phyloP scores from a whole-genome alignment of 2,329 filamentous ascomycete species.

The Phialophora tarda region DNA sequence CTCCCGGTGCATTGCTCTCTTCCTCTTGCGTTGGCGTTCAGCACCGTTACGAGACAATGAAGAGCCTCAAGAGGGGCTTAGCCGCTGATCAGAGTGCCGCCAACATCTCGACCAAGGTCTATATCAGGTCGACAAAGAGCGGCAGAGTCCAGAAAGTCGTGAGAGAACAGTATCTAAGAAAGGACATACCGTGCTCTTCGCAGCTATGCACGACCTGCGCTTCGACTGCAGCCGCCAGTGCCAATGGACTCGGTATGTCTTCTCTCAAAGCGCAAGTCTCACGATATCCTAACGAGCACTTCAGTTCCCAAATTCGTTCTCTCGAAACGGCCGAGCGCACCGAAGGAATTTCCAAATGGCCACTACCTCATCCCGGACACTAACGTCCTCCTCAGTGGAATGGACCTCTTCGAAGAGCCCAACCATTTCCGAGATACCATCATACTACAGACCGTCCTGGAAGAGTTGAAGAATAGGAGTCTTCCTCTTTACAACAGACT shows the following conservation, averaged over 20 bases:
- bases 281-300: constrained; percentile 33
- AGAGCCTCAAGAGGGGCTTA: constrained; percentile 65
- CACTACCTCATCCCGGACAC: constrained; percentile 97
- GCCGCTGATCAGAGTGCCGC: constrained; percentile 62
- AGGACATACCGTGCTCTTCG: constrained; percentile 97
- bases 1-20: background rate
- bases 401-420: constrained; percentile 95
- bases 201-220: constrained; percentile 81
- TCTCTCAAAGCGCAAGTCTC: constrained; percentile 30
- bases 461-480: constrained; percentile 93
- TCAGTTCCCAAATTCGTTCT: constrained; percentile 82
- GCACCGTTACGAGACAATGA: constrained; percentile 52
- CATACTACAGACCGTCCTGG: constrained; percentile 91
- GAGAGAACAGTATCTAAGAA: constrained; percentile 90
- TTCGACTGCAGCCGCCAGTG: constrained; percentile 75
- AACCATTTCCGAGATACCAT: constrained; percentile 96
- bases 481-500: constrained; percentile 93
- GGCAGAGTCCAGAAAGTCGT: constrained; percentile 99
- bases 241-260: constrained; percentile 72
- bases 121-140: constrained; percentile 89
- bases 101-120: constrained; percentile 93
- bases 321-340: constrained; percentile 84
- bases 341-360: constrained; percentile 78
- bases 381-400: constrained; percentile 90
- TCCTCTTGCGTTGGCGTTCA: background rate